These are phyloP conservation scores for Naegleria gruberi DNA, from an alignment of 208 protist species.

Conservation along the genomic window DNA sequence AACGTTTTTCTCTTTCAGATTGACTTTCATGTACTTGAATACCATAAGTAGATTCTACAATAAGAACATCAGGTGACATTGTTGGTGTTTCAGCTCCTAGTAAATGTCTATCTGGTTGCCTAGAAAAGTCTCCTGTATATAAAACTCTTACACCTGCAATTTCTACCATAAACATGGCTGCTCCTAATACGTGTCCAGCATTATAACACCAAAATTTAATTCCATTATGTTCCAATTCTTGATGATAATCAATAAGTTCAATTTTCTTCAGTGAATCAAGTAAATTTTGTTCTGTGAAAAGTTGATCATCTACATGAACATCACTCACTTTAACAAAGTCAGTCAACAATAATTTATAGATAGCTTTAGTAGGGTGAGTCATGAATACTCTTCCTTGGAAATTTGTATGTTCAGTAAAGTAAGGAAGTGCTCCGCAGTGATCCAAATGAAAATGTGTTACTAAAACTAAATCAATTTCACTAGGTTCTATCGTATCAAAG, in stretches of 20 bases:
- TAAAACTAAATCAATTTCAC: slow-evolving; percentile 85
- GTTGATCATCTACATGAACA: slow-evolving; percentile 40
- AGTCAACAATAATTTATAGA: slow-evolving; percentile 91
- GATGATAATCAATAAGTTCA: slow-evolving; percentile 93
- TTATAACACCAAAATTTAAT: slow-evolving; percentile 94
- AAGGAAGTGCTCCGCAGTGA: slow-evolving; percentile 90
- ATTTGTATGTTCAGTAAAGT: slow-evolving; percentile 84
- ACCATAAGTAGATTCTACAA: slow-evolving; percentile 97
- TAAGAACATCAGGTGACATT: slow-evolving; percentile 88
- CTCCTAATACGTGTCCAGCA: slow-evolving; percentile 91
- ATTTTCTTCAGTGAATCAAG: slow-evolving; percentile 84
- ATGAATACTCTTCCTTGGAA: slow-evolving; percentile 93
- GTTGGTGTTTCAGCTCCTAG: slow-evolving; percentile 88
- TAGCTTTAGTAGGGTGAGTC: slow-evolving; percentile 92
- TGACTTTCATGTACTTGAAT: slow-evolving; percentile 85
- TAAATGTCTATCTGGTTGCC: slow-evolving; percentile 93
- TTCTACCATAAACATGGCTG: slow-evolving; percentile 97
- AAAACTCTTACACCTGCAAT: slow-evolving; percentile 90
- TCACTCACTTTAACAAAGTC: slow-evolving; percentile 89
- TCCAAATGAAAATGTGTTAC: slow-evolving; percentile 96
- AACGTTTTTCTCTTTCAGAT: slow-evolving; percentile 84
- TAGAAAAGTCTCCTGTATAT: slow-evolving; percentile 98
- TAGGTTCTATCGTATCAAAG: slow-evolving; percentile 88
- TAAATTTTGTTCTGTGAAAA: slow-evolving; percentile 86
- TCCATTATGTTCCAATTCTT: slow-evolving; percentile 85